Evolutionary conservation across 345 rosid species (phyloP), one percentile per base, ranked within the genome.

Genomic region (Chamaenerion angustifolium): DNA sequence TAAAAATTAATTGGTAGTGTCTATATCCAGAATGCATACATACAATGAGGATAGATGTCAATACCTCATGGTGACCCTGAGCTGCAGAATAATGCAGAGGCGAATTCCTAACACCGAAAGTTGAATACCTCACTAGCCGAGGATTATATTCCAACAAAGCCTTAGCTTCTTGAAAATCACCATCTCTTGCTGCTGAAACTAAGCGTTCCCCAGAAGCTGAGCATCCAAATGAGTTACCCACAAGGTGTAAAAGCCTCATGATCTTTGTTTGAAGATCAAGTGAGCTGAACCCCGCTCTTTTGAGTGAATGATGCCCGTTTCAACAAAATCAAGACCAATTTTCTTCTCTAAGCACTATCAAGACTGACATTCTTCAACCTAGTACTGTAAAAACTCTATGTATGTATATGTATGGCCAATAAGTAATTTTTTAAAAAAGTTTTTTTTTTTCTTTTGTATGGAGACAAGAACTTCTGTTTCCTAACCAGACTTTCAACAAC

Each of bases 81-180:
- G 98, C 96, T 31, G 98, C 96, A 57, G 96, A 87, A 68, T 92
- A 92, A 69, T 92, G 98, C 43, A 87, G 82, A 37, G 98, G 95
- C 8, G 98, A 92, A 70, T 92, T 92, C 41, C 89, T 77, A 59
- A 84, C 98, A 12, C 96, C 95, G 42, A 92, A 87, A 61, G 98
- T 92, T 0, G 95, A 87, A 68, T 87, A 92, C 45, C 87, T 78
- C 31, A 79, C 92, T 16, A 92, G 95, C 61, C 96, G 81, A 55
- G 95, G 98, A 50, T 87, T 92, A 67, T 76, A 92, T 66, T 87
- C 96, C 68, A 92, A 52, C 12, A 92, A 79, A 66, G 96, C 98
- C 60, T 68, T 92, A 8, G 98, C 96, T 63, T 92, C 98, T 50
- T 82, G 95, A 63, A 92, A 71, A 69, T 92, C 98, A 10, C 96